Conservation (phyloP, 441 rosid genomes). For the Adansonia rubrostipa region DNA sequence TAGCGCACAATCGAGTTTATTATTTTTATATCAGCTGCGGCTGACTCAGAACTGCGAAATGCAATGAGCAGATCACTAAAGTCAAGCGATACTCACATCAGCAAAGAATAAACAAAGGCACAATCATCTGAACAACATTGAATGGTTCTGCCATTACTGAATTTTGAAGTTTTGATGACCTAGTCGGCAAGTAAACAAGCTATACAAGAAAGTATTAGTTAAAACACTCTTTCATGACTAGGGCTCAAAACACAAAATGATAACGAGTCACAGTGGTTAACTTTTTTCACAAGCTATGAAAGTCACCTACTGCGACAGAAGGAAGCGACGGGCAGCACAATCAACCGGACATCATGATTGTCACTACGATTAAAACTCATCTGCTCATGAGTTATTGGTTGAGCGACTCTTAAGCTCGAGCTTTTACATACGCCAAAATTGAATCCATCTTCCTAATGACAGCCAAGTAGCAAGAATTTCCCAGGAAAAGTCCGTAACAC, state of each 20-base stretch:
- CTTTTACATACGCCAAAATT: slow-evolving; percentile 27
- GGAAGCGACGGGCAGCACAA: not conserved
- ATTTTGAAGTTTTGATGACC: slow-evolving; percentile 18
- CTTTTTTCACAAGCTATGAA: slow-evolving; percentile 40
- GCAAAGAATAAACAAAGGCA: not conserved
- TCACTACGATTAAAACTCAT: slow-evolving; percentile 6
- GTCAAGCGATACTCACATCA: not conserved
- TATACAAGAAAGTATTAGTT: not conserved
- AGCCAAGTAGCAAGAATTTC: not conserved
- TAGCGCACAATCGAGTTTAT: too few relatives aligned
- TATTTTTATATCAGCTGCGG: too few relatives aligned
- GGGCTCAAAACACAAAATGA: not conserved
- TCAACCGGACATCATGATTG: not conserved
- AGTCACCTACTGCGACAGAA: not conserved
- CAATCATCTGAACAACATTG: not conserved
- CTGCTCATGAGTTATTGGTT: not conserved
- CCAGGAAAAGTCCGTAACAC: not conserved
- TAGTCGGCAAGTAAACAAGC: not conserved
- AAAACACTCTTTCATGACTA: not conserved
- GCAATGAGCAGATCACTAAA: not conserved
- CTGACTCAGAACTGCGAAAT: not conserved
- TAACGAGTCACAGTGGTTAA: not conserved
- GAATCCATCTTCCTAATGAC: slow-evolving; percentile 19
- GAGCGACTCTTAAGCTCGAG: not conserved
- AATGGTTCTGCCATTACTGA: slow-evolving; percentile 12